Evolutionary conservation across 2,329 filamentous ascomycete genomes (phyloP).

Genomic region (Pestalotiopsis sp.): DNA sequence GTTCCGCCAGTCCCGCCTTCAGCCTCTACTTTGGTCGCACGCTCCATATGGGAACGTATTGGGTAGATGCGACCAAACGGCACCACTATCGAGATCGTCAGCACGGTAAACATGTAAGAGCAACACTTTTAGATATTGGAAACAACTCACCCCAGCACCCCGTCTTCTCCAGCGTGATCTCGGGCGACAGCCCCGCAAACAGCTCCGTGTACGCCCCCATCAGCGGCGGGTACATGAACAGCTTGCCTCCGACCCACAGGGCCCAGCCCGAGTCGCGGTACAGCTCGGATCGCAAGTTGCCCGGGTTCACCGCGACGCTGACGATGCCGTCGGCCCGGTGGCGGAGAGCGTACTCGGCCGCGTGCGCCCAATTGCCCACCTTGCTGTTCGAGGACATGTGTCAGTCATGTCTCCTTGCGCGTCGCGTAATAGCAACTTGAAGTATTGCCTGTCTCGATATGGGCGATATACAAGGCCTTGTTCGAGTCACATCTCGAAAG

Average conservation of each 20-base stretch:
- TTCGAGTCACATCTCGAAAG: slow-evolving; percentile 13
- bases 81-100: too few relatives aligned
- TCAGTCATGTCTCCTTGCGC: slow-evolving; percentile 17
- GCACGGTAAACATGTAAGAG: too few relatives aligned
- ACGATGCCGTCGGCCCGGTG: background rate
- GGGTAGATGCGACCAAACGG: too few relatives aligned
- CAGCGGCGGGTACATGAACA: background rate
- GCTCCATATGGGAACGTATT: too few relatives aligned
- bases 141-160: background rate
- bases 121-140: background rate
- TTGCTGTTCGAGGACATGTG: background rate
- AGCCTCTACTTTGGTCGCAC: too few relatives aligned
- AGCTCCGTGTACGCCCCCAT: slow-evolving; percentile 1
- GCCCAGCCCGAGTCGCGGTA: background rate
- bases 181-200: background rate
- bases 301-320: slow-evolving; percentile 4
- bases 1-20: too few relatives aligned
- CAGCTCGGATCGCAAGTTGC: background rate
- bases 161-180: background rate
- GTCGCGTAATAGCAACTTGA: too few relatives aligned
- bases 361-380: background rate
- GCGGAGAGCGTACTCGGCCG: background rate
- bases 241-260: background rate
- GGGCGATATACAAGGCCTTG: too few relatives aligned
- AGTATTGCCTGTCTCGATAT: too few relatives aligned